Evolutionary conservation across 129 eudicot species (phyloP), one percentile per base, ranked within the genome.

Genomic region (Centaurea solstitialis): DNA sequence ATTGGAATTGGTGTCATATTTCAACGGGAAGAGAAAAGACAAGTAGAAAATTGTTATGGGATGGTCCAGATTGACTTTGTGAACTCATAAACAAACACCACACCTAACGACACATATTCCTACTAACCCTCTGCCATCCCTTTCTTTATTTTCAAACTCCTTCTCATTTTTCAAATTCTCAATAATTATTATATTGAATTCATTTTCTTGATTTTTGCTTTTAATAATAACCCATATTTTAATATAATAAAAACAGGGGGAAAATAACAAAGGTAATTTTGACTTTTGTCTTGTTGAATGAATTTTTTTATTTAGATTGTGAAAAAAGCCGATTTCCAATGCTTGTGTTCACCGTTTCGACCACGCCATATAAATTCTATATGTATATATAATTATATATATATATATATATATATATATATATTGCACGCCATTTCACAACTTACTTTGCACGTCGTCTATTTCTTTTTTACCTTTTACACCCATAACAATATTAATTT

Each of bases 311-410:
- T 74, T 33, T 84, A 75, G 64, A 83, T 37, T 75, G 81, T 70
- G 84, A 73, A 68, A 20, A 79, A 39, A 30, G 40, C 47, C 67
- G 37, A 53, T 70, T 91, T 79, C 84, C 91, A 75, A 87, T 68
- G 91, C 83, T 69, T 35, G 74, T 91, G 97, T 92, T 89, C 97
- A 78, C 91, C 98, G 96, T 90, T 80, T 84, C 91, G 97, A 94
- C 98, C 96, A 94, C 98, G 98, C 77, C 85, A 9, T 80, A 33
- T 33, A 33, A 33, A 33, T 33, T 39, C 8, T 68, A 15, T 59
- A 59, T 11, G 11, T 12, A 18, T 26, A 0, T 26, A n/a, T n/a
- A n/a, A n/a, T n/a, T n/a, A n/a, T n/a, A n/a, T n/a, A n/a, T n/a
- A n/a, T n/a, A n/a, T n/a, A n/a, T n/a, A n/a, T n/a, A n/a, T n/a